These are phyloP conservation scores for Miscanthus lutarioriparius DNA, from an alignment of 176 grass and related monocot genomes.

Conservation along the genomic window DNA sequence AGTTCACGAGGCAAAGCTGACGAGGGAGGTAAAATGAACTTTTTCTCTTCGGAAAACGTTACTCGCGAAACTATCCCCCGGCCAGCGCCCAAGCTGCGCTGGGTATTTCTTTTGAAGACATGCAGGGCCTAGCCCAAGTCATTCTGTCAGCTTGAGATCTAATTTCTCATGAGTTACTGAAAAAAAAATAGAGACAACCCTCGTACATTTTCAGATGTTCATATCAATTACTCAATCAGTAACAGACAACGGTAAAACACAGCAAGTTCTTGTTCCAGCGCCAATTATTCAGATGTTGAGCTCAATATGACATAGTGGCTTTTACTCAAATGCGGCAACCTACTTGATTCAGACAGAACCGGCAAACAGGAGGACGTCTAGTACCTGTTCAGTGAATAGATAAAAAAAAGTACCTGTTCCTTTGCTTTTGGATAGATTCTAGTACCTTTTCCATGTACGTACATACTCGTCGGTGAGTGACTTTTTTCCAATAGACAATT, in stretches of 20 bases:
- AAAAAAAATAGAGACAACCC: not conserved
- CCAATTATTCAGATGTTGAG: not conserved
- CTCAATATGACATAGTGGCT: not conserved
- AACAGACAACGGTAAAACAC: not conserved
- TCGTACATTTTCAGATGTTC: no score
- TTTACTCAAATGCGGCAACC: not conserved
- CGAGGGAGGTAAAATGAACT: no score
- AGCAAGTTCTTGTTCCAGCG: not conserved
- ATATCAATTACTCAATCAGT: no score
- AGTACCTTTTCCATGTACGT: slow-evolving; percentile 68
- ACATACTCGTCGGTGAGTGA: slow-evolving; percentile 1
- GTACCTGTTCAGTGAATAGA: not conserved
- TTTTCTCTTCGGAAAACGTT: no score
- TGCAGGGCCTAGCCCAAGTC: no score
- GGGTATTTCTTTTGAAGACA: not conserved
- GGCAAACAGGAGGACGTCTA: not conserved
- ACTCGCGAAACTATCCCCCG: no score
- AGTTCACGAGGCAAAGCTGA: no score
- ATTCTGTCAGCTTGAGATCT: not conserved
- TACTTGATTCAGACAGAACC: not conserved
- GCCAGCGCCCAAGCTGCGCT: slow-evolving; percentile 5
- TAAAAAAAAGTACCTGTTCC: slow-evolving; percentile 50
- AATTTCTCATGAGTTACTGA: slow-evolving; percentile 34
- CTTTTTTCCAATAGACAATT: not conserved
- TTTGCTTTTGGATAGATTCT: slow-evolving; percentile 72